Percentiles rank a stretch among this genome's conserved stretches.
These are phyloP conservation scores for Mycena kentingensis DNA, from an alignment of 768 basidiomycete species.

Conservation along the genomic window DNA sequence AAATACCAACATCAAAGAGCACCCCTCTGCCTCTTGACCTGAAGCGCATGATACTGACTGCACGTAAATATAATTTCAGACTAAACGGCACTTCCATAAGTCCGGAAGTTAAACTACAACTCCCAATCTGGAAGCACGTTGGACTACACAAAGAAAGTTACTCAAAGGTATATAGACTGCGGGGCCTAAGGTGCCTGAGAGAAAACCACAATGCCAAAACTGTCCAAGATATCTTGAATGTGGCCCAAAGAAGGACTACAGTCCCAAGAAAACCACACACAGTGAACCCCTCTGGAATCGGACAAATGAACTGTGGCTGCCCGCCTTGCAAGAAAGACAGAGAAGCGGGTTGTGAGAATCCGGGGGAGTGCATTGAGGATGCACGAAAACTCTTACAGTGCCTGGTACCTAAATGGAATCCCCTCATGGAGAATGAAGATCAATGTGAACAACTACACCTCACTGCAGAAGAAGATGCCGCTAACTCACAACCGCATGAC, in stretches of 20 bases:
- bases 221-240: not conserved
- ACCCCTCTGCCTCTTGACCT: too few species aligned
- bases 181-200: not conserved
- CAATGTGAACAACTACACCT: not conserved
- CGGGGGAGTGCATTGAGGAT: not conserved
- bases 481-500: too few species aligned
- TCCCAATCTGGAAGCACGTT: too few species aligned
- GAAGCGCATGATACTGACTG: too few species aligned
- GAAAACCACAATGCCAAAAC: not conserved
- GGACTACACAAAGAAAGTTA: too few species aligned
- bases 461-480: not conserved
- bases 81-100: too few species aligned
- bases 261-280: not conserved
- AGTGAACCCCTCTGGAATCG: constrained; percentile 2
- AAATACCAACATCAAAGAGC: too few species aligned
- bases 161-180: too few species aligned
- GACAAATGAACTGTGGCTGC: not conserved
- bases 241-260: not conserved
- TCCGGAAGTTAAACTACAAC: too few species aligned
- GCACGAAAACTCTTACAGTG: not conserved
- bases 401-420: not conserved
- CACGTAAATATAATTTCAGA: too few species aligned
- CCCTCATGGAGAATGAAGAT: not conserved
- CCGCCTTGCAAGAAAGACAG: not conserved
- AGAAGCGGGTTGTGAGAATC: not conserved